Conservation (phyloP, 176 grass and related monocot genomes). For the Bothriochloa decipiens region DNA sequence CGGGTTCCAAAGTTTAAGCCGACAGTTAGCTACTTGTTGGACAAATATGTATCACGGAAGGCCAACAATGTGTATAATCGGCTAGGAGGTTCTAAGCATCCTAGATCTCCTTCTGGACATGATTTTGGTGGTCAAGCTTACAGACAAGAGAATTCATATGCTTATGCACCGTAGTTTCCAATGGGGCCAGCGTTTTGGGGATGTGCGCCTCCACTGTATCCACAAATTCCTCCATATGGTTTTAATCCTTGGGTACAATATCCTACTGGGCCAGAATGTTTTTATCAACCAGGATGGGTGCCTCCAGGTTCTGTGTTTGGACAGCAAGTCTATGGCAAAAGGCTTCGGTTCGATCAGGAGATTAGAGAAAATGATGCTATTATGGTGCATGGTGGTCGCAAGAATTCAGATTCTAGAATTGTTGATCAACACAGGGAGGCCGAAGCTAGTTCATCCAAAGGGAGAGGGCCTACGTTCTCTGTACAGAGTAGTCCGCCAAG, state of each 20-base stretch:
- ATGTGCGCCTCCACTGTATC: not conserved
- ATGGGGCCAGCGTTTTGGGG: not conserved
- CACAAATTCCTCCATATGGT: not conserved
- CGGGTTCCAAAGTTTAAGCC: not conserved
- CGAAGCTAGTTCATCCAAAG: not conserved
- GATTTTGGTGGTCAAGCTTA: not conserved
- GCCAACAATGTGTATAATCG: not conserved
- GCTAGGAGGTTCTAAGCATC: not conserved
- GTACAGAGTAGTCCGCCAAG: not conserved
- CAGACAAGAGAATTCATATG: not conserved
- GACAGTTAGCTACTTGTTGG: not conserved
- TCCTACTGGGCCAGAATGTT: too few relatives aligned
- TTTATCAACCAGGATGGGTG: not conserved
- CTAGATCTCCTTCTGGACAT: not conserved
- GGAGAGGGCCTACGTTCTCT: not conserved
- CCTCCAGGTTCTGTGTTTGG: too few relatives aligned
- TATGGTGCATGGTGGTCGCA: not conserved
- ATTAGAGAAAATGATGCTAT: too few relatives aligned
- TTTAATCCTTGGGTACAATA: not conserved
- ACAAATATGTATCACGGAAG: not conserved
- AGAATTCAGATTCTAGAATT: too few relatives aligned
- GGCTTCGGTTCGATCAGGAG: not conserved
- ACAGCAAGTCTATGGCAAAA: not conserved
- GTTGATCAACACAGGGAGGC: not conserved
- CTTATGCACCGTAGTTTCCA: not conserved